Evolutionary conservation across 257 asterid genomes (phyloP), one percentile per base, ranked within the genome.

Genomic region (Primulina huaijiensis): DNA sequence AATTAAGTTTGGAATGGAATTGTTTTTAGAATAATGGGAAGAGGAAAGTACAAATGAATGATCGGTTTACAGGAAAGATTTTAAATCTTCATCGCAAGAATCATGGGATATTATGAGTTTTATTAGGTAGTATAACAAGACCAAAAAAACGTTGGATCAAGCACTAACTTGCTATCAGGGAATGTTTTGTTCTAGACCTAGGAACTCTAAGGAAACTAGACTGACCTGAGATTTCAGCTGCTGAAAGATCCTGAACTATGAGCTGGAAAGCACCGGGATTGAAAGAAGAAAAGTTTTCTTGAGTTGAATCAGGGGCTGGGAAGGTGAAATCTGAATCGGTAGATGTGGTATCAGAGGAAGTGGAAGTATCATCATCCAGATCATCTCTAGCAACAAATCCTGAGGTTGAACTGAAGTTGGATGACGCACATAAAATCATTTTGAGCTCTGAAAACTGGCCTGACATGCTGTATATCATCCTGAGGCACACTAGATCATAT

Each of bases 381-480:
- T 82, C 76, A 69, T 82, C 92, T 80, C 91, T 84, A 74, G 84
- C 88, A 78, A 75, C 68, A 67, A 82, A 71, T 77, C 83, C 84
- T 33, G 89, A 83, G 75, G 93, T 81, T 76, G 97, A 84, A 84
- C 83, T 83, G 76, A 80, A 80, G 81, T 81, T 79, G 78, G 90
- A 81, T 64, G 97, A 81, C 67, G 93, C 81, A 77, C 87, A 81
- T 71, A 94, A 86, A 77, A 88, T 82, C 97, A 91, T 84, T 82
- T 91, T 89, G 82, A 94, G 93, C 92, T 91, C 99, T 80, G 95
- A 89, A 78, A 94, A 91, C 81, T 84, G 97, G 59, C 95, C 99
- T 57, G 99, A 91, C 89, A 94, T 91, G 96, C 87, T 94, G 96
- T 85, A 86, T 80, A 91, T 85, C 99, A 94, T 94, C 99, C 99